A percentile compares a stretch with the other conserved stretches of the same genome.
These are phyloP conservation scores for Lecanicillium sp. DNA, from an alignment of 2,329 filamentous ascomycete genomes.

Conservation along the genomic window DNA sequence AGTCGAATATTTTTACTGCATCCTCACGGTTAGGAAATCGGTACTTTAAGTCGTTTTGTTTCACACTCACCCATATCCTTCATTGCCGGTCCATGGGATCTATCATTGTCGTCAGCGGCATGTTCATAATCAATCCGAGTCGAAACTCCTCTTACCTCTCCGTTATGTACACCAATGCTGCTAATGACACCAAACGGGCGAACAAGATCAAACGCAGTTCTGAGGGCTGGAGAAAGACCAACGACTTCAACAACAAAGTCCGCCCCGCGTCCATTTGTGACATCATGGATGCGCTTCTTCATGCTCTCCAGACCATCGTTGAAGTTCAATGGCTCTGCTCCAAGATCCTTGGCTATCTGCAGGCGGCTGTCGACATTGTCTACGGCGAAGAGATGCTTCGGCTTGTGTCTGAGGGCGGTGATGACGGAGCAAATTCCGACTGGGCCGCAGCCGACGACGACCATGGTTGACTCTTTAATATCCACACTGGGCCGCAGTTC, in stretches of 20 bases:
- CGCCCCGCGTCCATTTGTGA: slow-evolving; percentile 72
- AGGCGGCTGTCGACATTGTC: slow-evolving; percentile 71
- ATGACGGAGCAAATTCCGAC: slow-evolving; percentile 79
- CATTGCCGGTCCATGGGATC: slow-evolving; percentile 58
- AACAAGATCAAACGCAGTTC: slow-evolving; percentile 62
- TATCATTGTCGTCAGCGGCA: slow-evolving; percentile 23
- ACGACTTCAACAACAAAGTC: slow-evolving; percentile 80
- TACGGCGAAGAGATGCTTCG: slow-evolving; percentile 68
- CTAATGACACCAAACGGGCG: slow-evolving; percentile 66
- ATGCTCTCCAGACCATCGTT: slow-evolving; percentile 56
- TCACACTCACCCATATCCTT: slow-evolving; percentile 48
- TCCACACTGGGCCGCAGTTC: slow-evolving; percentile 39
- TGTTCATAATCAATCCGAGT: neutral
- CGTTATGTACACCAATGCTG: slow-evolving; percentile 70
- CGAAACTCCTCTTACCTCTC: slow-evolving; percentile 42
- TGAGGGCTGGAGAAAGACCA: slow-evolving; percentile 58
- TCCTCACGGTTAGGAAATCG: slow-evolving; percentile 14
- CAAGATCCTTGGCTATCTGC: slow-evolving; percentile 61
- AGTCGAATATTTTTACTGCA: slow-evolving; percentile 62
- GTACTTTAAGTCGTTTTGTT: no score
- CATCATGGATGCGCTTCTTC: slow-evolving; percentile 59
- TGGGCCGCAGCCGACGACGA: slow-evolving; percentile 77
- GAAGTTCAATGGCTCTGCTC: slow-evolving; percentile 80
- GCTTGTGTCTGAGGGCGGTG: slow-evolving; percentile 66
- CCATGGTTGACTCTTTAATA: slow-evolving; percentile 52